Base-by-base conservation (phyloP, 768 basidiomycete genomes). In the Suillus clintonianus region DNA sequence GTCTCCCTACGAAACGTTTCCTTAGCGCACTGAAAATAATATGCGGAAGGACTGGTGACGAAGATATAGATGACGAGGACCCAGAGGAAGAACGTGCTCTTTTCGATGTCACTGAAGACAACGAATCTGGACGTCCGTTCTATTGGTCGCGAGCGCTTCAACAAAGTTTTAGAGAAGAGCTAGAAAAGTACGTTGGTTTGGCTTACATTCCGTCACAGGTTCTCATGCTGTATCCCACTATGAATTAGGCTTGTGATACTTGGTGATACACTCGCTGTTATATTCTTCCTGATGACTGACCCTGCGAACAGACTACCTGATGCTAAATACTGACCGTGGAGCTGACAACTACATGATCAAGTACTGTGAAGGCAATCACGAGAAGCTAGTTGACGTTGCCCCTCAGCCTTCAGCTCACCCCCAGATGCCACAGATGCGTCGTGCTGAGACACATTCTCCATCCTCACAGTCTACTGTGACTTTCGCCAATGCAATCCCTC, bases 281-380 rank as follows among this genome's bases (percentile, higher is more conserved):
- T 22, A 36, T 22, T 27, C 36, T 59, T 34, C 64, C 36, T 22
- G 17, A 43, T 45, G 22, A 5, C 64, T 66, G 63, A 67, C 63
- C 47, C 19, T 13, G 10, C 24, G 1, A 62, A 27, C 65, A 91
- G 94, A 96, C 76, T 94, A 91, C 76, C 81, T 97, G 50, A 96
- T 96, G 90, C 86, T 94, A 59, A 96, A 95, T 74, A 96, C 95
- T 22, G 94, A 95, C 72, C 87, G 94, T 58, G 75, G 87, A 19
- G 89, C 92, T 1, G 93, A 94, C 79, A 94, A 94, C 74, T 95
- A 91, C 76, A 95, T 95, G 93, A 90, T 95, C 77, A 94, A 92
- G 74, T 92, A 89, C 72, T 94, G 93, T 72, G 90, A 92, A 76
- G 89, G 85, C 50, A 87, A 86, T 45, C 90, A 91, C 62, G 91